These are phyloP conservation scores for Lactifluus piperatus DNA, from an alignment of 768 basidiomycete genomes.

Conservation along the genomic window DNA sequence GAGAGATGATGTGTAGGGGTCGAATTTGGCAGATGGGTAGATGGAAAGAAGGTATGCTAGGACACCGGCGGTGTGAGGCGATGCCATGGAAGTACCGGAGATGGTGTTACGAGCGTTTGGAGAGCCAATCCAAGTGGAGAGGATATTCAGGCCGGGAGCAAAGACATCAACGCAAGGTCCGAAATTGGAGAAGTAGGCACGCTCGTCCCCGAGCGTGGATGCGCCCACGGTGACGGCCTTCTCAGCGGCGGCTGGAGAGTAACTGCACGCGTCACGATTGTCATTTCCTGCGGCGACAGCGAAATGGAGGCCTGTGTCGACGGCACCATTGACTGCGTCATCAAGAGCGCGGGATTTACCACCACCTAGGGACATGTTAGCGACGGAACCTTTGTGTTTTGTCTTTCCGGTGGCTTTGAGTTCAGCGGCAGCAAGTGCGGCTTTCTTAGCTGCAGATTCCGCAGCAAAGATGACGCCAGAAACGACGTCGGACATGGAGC, in stretches of 20 bases:
- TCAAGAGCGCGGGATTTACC: conserved; percentile 85
- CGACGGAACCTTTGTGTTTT: conserved; percentile 87
- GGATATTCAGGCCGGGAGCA: conserved; percentile 82
- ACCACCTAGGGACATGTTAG: conserved; percentile 97
- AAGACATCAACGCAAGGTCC: conserved; percentile 91
- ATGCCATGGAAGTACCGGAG: conserved; percentile 90
- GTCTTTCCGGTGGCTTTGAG: conserved; percentile 65
- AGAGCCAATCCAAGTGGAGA: conserved; percentile 71
- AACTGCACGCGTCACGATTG: conserved; percentile 83
- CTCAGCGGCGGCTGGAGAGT: conserved; percentile 85
- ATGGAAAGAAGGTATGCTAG: conserved; percentile 85
- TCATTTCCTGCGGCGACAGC: conserved; percentile 93
- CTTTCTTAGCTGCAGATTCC: conserved; percentile 41
- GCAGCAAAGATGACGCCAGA: conserved; percentile 81
- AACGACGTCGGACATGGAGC: conserved; percentile 91
- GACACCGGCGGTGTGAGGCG: conserved; percentile 81
- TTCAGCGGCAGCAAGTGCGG: conserved; percentile 54
- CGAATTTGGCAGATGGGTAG: conserved; percentile 56
- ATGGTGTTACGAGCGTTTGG: conserved; percentile 52
- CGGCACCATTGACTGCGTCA: conserved; percentile 75
- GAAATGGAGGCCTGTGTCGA: conserved; percentile 81
- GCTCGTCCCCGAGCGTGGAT: conserved; percentile 68
- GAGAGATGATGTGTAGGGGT: conserved; percentile 35
- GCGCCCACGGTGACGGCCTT: conserved; percentile 94
- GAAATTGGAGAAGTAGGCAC: conserved; percentile 89